These are phyloP conservation scores for Russula sp. DNA, from an alignment of 768 basidiomycete species.

Conservation along the genomic window DNA sequence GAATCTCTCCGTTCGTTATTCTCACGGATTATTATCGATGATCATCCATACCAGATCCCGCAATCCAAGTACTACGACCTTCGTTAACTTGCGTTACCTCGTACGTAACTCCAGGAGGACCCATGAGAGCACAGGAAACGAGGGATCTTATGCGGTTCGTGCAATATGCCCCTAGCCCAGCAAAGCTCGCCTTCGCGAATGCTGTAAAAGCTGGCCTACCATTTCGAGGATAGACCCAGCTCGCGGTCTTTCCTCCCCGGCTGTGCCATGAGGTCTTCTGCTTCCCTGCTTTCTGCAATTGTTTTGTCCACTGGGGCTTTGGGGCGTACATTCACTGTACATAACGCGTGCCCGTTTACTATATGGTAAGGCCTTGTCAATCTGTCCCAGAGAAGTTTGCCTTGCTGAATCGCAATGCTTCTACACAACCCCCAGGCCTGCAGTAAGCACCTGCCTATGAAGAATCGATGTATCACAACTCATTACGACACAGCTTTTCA, in stretches of 20 bases:
- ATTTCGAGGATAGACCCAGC: no score
- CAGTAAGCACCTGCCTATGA: conserved; percentile 23
- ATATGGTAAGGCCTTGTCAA: conserved; percentile 31
- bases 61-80: no score
- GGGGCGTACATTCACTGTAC: conserved; percentile 36
- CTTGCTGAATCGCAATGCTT: background rate
- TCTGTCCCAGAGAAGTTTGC: no score
- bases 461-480: background rate
- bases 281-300: background rate
- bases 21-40: background rate
- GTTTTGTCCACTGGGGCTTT: background rate
- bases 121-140: no score
- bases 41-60: no score
- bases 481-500: conserved; percentile 28
- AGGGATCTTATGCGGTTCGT: no score
- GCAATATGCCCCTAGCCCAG: no score
- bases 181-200: no score
- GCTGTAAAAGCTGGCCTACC: background rate
- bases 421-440: conserved; percentile 26
- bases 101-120: no score
- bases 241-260: background rate
- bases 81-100: no score
- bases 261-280: background rate
- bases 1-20: background rate
- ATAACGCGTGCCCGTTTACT: conserved; percentile 39